Percentiles rank a stretch among this genome's conserved stretches.
Conservation (phyloP, 1,284 basidiomycete genomes). For the Ustilago lituana region DNA sequence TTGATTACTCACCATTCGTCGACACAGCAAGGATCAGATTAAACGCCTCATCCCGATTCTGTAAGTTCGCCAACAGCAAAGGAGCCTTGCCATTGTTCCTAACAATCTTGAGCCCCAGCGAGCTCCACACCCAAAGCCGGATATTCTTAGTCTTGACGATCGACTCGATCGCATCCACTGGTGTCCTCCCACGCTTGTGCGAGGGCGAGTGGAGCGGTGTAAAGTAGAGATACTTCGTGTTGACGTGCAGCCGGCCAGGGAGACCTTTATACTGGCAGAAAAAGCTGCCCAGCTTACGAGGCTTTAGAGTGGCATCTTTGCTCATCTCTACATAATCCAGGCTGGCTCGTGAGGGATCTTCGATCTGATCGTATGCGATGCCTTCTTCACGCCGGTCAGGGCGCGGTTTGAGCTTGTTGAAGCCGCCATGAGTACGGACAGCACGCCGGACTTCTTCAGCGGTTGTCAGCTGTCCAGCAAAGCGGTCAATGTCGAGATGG, state of each 20-base stretch:
- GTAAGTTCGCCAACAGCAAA: slow-evolving; percentile 58
- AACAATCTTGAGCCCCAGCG: slow-evolving; percentile 58
- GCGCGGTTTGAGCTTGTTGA: slow-evolving; percentile 24
- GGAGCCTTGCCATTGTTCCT: slow-evolving; percentile 54
- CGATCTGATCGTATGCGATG: slow-evolving; percentile 41
- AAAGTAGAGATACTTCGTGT: slow-evolving; percentile 60
- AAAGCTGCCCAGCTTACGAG: slow-evolving; percentile 63
- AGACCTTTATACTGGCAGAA: slow-evolving; percentile 65
- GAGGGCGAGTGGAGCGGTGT: slow-evolving; percentile 57
- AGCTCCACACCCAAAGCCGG: slow-evolving; percentile 59
- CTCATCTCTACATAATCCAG: slow-evolving; percentile 45
- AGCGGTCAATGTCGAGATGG: slow-evolving; percentile 45
- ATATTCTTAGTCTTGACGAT: slow-evolving; percentile 64
- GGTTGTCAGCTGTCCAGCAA: slow-evolving; percentile 19
- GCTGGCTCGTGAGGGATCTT: slow-evolving; percentile 37
- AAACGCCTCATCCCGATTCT: slow-evolving; percentile 64
- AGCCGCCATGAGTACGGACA: slow-evolving; percentile 9
- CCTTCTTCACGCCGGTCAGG: slow-evolving; percentile 43
- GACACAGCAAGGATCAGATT: slow-evolving; percentile 62
- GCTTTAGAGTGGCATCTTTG: slow-evolving; percentile 44
- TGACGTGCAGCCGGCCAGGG: slow-evolving; percentile 63
- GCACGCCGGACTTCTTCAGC: slow-evolving; percentile 40
- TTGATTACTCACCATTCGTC: too few species aligned
- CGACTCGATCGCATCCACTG: slow-evolving; percentile 54
- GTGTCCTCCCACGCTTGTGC: slow-evolving; percentile 52